Base-by-base conservation (phyloP, 371 early-diverging fungal species). In the Gilbertella persicaria region DNA sequence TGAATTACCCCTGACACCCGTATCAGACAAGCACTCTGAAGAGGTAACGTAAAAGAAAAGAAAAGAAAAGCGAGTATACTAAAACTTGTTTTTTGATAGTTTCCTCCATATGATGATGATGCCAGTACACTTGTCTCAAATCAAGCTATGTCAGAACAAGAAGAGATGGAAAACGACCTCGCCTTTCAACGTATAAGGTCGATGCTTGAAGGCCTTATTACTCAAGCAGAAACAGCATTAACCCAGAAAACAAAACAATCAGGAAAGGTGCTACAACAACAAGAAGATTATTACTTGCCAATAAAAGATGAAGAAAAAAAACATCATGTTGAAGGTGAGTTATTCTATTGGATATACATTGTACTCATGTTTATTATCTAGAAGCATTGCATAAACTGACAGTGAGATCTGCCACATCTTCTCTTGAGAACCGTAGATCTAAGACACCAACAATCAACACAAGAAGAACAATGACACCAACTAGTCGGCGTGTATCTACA, bases 1-100 rank as follows among this genome's bases (percentile, higher is more conserved):
- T 60, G 64, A 64, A 26, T 33, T 48, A 33, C 64, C 64, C 42
- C 52, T 64, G 49, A 59, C 60, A 52, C 64, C 64, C 47, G 52
- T 64, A 25, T 59, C 64, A 20, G 59, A 58, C 16, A 58, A 54
- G 30, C 53, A 58, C 41, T 50, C 49, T 39, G 54, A 60, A 25
- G 55, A 54, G 44, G 54, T 50, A 50, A 38, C 19, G 3, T 12
- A 8, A 21, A 19, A 39, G 5, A 40, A 26, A 24, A 38, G 5
- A 37, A 13, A 9, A 33, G 13, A 8, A 5, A 33, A 13, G 13
- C 13, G 8, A 12, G 33, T 2, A 33, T 33, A 33, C 33, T 33
- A 33, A 48, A 23, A 28, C 21, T 19, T 40, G 25, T 24, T 36
- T 12, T 28, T 28, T 26, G n/a, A n/a, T 50, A 38, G 41, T 23